A percentile compares a stretch with the other conserved stretches of the same genome.
These are phyloP conservation scores for Canavalia gladiata DNA, from an alignment of 306 rosid genomes.

Conservation along the genomic window DNA sequence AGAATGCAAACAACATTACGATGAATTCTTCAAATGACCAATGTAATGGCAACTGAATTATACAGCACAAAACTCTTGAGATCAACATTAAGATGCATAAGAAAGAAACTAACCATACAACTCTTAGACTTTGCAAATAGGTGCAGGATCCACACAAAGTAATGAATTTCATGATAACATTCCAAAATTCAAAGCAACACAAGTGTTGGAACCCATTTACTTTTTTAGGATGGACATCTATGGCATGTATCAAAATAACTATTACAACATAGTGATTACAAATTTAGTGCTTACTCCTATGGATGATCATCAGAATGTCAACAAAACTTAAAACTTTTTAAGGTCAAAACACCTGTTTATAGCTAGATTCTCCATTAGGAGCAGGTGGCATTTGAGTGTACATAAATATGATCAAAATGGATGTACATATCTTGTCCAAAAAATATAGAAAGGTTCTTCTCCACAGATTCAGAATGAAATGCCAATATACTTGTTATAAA, in stretches of 20 bases:
- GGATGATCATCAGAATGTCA: slow-evolving; percentile 23
- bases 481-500: slow-evolving; percentile 26
- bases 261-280: not conserved
- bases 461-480: slow-evolving; percentile 28
- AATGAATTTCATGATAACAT: slow-evolving; percentile 26
- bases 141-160: not conserved
- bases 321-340: not conserved
- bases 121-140: not conserved
- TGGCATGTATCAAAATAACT: slow-evolving; percentile 1
- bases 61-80: not conserved
- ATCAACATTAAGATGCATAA: not conserved
- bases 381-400: slow-evolving; percentile 1
- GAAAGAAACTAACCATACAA: not conserved
- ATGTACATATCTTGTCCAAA: slow-evolving; percentile 15
- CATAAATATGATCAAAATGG: slow-evolving; percentile 32
- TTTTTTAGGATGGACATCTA: slow-evolving; percentile 24
- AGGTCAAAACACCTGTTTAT: slow-evolving; percentile 7
- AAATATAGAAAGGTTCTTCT: not conserved
- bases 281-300: slow-evolving; percentile 39
- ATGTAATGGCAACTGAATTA: too few relatives aligned
- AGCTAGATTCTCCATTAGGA: slow-evolving; percentile 14
- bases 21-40: not conserved
- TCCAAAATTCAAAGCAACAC: slow-evolving; percentile 18
- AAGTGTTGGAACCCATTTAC: slow-evolving; percentile 4
- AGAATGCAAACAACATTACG: not conserved